Evolutionary conservation across 2,329 filamentous ascomycete genomes (phyloP), one percentile per base, ranked within the genome.

Genomic region (Claviceps monticola): DNA sequence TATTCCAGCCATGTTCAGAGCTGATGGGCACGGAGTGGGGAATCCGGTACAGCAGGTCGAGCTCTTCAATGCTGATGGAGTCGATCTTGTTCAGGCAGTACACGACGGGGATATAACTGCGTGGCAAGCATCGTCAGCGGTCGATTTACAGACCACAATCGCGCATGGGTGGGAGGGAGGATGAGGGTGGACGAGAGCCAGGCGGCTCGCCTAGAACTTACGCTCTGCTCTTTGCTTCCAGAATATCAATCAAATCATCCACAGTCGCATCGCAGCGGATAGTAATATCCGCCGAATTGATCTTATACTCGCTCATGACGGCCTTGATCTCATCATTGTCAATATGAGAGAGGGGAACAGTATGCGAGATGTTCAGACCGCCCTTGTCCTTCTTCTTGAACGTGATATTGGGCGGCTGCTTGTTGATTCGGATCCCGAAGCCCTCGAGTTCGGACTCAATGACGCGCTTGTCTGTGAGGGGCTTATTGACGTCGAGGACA

Each of bases 361-460:
- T 98, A 70, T 82, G 93, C n/a, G 90, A 95, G 64, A 98, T 93
- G 64, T 87, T 90, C 64, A 98, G 82, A 38, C 93, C 93, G 60
- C 93, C 93, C 65, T 97, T 97, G 71, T 98, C 93, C 76, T 98
- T 98, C 77, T 98, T 98, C 72, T 84, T 94, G 76, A 96, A 95
- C n/a, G 93, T 87, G 63, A 98, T 98, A 67, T 98, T 98, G 42
- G 93, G 93, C 26, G 93, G 93, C 61, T 82, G 73, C 74, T 97
- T 98, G 76, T 98, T 98, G 74, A 97, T 91, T 52, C 93, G 81
- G 65, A 98, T 96, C 37, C 93, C 93, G 62, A 98, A 98, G 7
- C 93, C 93, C 68, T 98, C 93, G 66, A 98, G 71, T 72, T 98
- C 93, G 49, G 81, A 78, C 71, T 98, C 93, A 63, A 98, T 98